Base-by-base conservation (phyloP, 139 green algal species). In the Coelastrella sp. region DNA sequence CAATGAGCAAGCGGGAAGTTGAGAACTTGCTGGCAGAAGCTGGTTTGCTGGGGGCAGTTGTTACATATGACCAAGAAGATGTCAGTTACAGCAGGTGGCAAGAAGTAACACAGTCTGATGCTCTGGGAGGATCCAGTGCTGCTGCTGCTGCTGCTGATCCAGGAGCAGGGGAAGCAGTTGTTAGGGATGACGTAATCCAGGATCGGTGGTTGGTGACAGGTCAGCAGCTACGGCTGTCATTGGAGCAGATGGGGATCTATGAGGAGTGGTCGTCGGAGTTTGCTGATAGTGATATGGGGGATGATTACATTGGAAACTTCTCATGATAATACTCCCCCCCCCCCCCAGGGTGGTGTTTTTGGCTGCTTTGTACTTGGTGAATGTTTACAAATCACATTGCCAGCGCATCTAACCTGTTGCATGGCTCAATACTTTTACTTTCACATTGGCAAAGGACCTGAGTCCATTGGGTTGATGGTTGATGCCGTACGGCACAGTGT, bases 141-240 rank as follows among this genome's bases (percentile, higher is more conserved):
- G 60, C 57, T 60, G 5, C 56, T 60, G 5, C 56, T 23, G 76
- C 47, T n/a, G 2, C 58, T 17, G 19, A 22, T 68, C 19, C 79
- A 85, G 80, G 20, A 75, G 59, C n/a, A 58, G 80, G 2, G 20
- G 59, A 59, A 75, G 85, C 68, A 78, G 22, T 14, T 61, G 71
- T 56, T 80, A 79, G 71, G 32, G 58, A 65, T 20, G 47, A 64
- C 6, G 32, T 78, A 10, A 75, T 22, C 22, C 64, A 76, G 11
- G 14, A 82, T 17, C 6, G 74, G 23, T 94, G 92, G 92, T 75
- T 97, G 68, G 97, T 96, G 66, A 89, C 93, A 19, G 81, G 93
- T 73, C 94, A 96, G 89, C 95, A 97, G 92, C 81, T 94, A 77
- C 91, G 95, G 85, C 83, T 97, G 65, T 96, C 92, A 0, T 56